These are phyloP conservation scores for Pterocarpus macrocarpus DNA, from an alignment of 306 rosid species.

Conservation along the genomic window DNA sequence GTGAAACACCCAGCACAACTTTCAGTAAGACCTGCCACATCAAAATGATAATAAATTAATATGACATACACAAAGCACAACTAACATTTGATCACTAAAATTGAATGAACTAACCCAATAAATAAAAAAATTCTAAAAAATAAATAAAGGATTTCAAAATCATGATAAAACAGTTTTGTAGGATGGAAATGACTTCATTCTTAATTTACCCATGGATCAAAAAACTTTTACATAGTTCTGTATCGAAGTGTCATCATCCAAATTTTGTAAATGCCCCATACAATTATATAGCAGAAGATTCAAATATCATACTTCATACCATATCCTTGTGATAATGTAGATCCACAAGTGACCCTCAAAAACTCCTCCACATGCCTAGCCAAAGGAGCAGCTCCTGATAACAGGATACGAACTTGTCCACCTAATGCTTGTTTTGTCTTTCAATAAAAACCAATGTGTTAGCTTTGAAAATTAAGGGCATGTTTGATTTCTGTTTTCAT, in stretches of 20 bases:
- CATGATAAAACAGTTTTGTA: constrained; percentile 14
- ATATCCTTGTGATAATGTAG: constrained; percentile 87
- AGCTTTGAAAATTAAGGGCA: not conserved
- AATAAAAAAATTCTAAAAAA: not conserved
- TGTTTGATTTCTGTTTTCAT: too few relatives aligned
- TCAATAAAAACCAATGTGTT: constrained; percentile 21
- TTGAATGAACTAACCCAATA: not conserved
- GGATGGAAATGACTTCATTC: not conserved
- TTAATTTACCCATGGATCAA: too few relatives aligned
- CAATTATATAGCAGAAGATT: constrained; percentile 17
- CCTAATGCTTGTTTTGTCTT: constrained; percentile 86
- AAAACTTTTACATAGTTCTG: too few relatives aligned
- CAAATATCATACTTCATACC: constrained; percentile 56
- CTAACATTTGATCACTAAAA: constrained; percentile 17
- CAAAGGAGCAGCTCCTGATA: constrained; percentile 94
- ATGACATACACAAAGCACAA: constrained; percentile 8
- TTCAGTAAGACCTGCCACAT: constrained; percentile 78
- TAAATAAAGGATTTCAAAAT: not conserved
- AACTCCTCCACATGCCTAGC: constrained; percentile 88
- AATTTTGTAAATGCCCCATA: not conserved
- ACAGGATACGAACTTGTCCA: constrained; percentile 75
- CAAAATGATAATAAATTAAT: constrained; percentile 20
- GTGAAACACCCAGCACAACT: constrained; percentile 90
- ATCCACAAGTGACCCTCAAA: constrained; percentile 78
- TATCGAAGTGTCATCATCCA: too few relatives aligned